Conservation (phyloP, 495 filamentous ascomycete genomes). For the Podospora anserina region DNA sequence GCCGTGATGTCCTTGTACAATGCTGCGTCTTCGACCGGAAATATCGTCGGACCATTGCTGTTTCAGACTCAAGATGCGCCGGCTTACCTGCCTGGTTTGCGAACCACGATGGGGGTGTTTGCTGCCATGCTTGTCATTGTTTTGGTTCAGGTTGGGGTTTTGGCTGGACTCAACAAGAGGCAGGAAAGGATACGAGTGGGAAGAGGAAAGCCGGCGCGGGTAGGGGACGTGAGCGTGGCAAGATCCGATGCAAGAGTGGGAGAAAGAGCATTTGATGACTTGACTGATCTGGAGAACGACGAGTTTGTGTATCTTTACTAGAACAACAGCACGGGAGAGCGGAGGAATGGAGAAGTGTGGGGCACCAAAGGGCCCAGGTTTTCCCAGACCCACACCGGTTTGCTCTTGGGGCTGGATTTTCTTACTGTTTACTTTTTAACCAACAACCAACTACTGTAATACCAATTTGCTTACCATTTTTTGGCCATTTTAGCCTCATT, state of each 20-base stretch:
- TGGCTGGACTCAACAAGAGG: constrained; percentile 52
- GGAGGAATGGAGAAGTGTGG: too few relatives aligned
- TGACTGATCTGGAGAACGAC: constrained; percentile 63
- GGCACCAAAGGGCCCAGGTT: too few relatives aligned
- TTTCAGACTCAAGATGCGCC: constrained; percentile 61
- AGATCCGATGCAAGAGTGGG: constrained; percentile 33
- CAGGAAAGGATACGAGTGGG: constrained; percentile 51
- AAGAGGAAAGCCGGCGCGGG: constrained; percentile 55
- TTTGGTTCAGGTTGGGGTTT: constrained; percentile 49
- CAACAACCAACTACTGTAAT: too few relatives aligned
- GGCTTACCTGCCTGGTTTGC: constrained; percentile 55
- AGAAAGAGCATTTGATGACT: constrained; percentile 48
- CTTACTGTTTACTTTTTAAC: too few relatives aligned
- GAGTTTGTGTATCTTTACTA: constrained; percentile 67
- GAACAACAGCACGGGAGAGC: neutral
- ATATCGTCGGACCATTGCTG: constrained; percentile 66
- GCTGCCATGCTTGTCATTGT: constrained; percentile 48
- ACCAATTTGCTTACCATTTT: too few relatives aligned
- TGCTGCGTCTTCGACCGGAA: constrained; percentile 59
- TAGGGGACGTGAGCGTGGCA: constrained; percentile 57
- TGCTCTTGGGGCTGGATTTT: too few relatives aligned
- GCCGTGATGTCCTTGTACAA: constrained; percentile 58
- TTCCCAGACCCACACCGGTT: too few relatives aligned
- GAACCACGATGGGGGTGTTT: constrained; percentile 56
- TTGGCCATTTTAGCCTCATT: too few relatives aligned